Conservation (phyloP, 2,329 filamentous ascomycete species). For the Fusarium albosuccineum region DNA sequence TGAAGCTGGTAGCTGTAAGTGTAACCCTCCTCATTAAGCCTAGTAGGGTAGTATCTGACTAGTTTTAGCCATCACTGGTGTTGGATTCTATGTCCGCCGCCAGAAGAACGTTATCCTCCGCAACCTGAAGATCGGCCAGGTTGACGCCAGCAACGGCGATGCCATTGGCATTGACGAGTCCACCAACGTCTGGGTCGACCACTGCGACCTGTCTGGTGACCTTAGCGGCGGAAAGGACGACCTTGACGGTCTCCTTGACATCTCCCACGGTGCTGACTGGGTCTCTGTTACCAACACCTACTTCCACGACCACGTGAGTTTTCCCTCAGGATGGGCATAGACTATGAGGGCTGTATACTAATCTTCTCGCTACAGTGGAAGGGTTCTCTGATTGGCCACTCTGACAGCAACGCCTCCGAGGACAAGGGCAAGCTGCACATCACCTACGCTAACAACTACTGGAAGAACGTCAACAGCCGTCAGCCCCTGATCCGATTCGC, state of each 20-base stretch:
- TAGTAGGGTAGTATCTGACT: neutral
- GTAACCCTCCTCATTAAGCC: accelerated
- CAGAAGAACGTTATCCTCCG: constrained; percentile 71
- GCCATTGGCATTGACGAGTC: constrained; percentile 69
- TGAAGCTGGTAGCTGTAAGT: constrained; percentile 44
- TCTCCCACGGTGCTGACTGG: constrained; percentile 73
- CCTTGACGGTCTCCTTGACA: constrained; percentile 76
- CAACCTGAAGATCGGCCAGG: constrained; percentile 71
- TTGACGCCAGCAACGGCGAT: constrained; percentile 67
- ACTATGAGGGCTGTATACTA: neutral
- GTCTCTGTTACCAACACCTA: constrained; percentile 60
- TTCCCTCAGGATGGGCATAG: neutral
- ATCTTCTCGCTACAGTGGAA: constrained; percentile 58
- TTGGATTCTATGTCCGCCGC: constrained; percentile 66
- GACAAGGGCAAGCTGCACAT: constrained; percentile 73
- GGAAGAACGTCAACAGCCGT: constrained; percentile 73
- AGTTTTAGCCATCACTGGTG: constrained; percentile 54
- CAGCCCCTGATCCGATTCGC: constrained; percentile 74
- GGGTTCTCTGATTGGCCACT: constrained; percentile 70
- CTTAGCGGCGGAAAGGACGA: constrained; percentile 72
- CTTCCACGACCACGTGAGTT: constrained; percentile 49
- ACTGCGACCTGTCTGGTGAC: constrained; percentile 75
- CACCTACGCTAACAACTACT: constrained; percentile 77
- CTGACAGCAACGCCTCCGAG: constrained; percentile 66
- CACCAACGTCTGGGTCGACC: constrained; percentile 75